These are phyloP conservation scores for Fonsecaea pedrosoi DNA, from an alignment of 2,329 filamentous ascomycete genomes.

Conservation along the genomic window DNA sequence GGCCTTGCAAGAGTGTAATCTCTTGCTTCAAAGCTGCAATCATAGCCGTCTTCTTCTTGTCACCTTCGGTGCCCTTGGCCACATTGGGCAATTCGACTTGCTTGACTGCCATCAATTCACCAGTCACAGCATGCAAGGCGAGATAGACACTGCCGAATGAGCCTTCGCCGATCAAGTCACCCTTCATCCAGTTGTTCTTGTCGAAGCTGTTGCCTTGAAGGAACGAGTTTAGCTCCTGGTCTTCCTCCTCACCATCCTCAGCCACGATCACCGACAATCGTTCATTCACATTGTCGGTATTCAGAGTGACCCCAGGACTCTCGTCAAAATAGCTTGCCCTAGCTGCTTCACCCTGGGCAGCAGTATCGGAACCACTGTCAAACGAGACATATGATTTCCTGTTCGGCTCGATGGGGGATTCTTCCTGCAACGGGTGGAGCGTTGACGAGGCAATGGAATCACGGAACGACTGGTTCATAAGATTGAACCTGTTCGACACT, in stretches of 20 bases:
- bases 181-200: constrained; percentile 99
- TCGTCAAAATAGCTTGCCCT: constrained; percentile 87
- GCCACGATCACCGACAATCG: constrained; percentile 82
- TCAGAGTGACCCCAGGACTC: constrained; percentile 67
- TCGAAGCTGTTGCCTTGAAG: constrained; percentile 92
- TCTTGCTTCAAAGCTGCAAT: constrained; percentile 96
- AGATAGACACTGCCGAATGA: constrained; percentile 97
- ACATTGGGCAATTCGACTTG: constrained; percentile 91
- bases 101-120: constrained; percentile 97
- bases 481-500: constrained; percentile 58
- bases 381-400: constrained; percentile 93
- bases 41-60: constrained; percentile 96
- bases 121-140: constrained; percentile 92
- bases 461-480: constrained; percentile 71
- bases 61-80: constrained; percentile 76
- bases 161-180: constrained; percentile 92
- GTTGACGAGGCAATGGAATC: constrained; percentile 90
- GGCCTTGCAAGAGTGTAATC: constrained; percentile 89
- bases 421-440: constrained; percentile 88
- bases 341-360: constrained; percentile 73
- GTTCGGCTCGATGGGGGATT: constrained; percentile 83
- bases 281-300: constrained; percentile 62
- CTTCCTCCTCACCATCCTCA: constrained; percentile 88
- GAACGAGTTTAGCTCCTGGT: constrained; percentile 89
- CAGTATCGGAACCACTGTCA: constrained; percentile 65